phyloP scores from a whole-genome alignment of 345 rosid genomes.

The Carallia pectinifolia region DNA sequence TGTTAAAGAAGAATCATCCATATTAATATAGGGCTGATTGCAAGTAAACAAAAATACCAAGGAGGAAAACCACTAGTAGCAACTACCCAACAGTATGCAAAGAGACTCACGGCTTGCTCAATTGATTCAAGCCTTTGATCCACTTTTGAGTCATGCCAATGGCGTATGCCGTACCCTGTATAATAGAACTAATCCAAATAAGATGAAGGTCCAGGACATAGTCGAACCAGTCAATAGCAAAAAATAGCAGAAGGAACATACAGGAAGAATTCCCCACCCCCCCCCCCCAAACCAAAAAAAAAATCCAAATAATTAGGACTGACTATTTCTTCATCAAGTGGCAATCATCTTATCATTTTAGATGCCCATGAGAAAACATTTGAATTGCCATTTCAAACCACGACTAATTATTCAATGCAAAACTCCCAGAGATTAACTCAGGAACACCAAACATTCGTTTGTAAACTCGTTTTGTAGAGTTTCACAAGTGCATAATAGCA shows the following conservation, averaged over 20 bases:
- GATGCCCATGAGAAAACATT: not conserved
- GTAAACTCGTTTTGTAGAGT: no score
- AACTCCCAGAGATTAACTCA: not conserved
- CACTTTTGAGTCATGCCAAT: constrained; percentile 26
- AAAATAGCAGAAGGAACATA: not conserved
- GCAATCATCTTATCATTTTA: not conserved
- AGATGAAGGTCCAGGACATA: not conserved
- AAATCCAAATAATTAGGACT: no score
- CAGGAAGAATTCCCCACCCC: no score
- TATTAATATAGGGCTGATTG: no score
- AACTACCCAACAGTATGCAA: not conserved
- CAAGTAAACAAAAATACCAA: not conserved
- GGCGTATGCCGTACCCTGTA: constrained; percentile 34
- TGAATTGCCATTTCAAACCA: not conserved
- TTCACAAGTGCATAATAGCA: no score
- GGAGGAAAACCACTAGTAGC: not conserved
- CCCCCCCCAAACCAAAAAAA: not conserved
- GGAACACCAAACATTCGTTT: not conserved
- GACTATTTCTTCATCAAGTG: not conserved
- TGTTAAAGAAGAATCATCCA: no score
- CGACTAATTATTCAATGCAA: not conserved
- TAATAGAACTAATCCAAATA: not conserved
- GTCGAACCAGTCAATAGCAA: not conserved
- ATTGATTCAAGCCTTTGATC: constrained; percentile 34
- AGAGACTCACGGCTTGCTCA: constrained; percentile 34